Conservation (phyloP, 2,329 filamentous ascomycete genomes). For the Claviceps sp. region DNA sequence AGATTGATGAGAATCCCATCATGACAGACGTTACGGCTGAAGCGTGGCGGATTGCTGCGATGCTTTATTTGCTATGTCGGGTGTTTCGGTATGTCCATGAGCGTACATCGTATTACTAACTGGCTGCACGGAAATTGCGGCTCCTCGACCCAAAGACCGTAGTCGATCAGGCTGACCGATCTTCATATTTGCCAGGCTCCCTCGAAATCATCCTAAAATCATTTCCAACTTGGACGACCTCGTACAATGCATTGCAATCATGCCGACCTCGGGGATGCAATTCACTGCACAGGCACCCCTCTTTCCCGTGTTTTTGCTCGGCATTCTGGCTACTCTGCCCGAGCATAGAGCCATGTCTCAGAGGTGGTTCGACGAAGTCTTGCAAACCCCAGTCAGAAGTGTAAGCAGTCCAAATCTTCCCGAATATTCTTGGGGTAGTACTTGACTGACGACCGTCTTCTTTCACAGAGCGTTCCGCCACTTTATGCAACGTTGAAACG, state of each 20-base stretch:
- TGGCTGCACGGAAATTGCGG: neutral
- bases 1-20: slow-evolving; percentile 14
- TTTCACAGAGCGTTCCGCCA: slow-evolving; percentile 25
- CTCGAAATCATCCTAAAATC: slow-evolving; percentile 23
- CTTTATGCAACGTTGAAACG: slow-evolving; percentile 19
- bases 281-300: slow-evolving; percentile 29
- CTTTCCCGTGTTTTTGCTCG: slow-evolving; percentile 27
- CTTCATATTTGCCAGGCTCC: slow-evolving; percentile 15
- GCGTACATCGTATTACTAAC: neutral
- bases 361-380: slow-evolving; percentile 24
- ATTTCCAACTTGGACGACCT: slow-evolving; percentile 19
- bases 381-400: slow-evolving; percentile 24
- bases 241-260: slow-evolving; percentile 23
- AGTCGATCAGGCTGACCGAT: neutral
- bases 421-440: neutral
- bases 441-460: neutral
- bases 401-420: slow-evolving; percentile 16
- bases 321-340: slow-evolving; percentile 19
- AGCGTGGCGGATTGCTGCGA: slow-evolving; percentile 25
- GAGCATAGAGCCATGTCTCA: slow-evolving; percentile 17
- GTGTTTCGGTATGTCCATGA: slow-evolving; percentile 18
- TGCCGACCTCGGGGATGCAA: slow-evolving; percentile 26
- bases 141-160: neutral
- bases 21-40: slow-evolving; percentile 29
- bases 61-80: slow-evolving; percentile 26